Conservation (phyloP, 768 basidiomycete species). For the Termitomyces sp. region DNA sequence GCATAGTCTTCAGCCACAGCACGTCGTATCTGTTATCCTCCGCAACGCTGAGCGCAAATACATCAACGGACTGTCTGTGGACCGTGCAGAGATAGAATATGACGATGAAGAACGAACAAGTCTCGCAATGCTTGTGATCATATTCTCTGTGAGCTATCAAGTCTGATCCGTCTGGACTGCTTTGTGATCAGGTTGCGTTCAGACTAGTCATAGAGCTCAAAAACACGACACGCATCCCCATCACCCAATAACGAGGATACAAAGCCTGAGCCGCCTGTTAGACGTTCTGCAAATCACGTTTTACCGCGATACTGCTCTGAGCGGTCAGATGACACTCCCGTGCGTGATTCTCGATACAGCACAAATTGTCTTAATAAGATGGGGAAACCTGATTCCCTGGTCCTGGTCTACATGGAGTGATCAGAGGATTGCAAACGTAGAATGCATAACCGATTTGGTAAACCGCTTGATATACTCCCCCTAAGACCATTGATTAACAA, state of each 20-base stretch:
- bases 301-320: neutral
- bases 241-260: conserved; percentile 37
- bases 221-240: neutral
- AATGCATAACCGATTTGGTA: conserved; percentile 48
- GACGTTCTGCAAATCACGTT: conserved; percentile 32
- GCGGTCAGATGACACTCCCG: conserved; percentile 8
- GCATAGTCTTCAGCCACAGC: conserved; percentile 10
- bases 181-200: neutral
- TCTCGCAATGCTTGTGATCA: conserved; percentile 36
- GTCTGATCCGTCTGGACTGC: neutral
- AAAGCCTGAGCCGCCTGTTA: conserved; percentile 40
- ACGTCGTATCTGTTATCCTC: conserved; percentile 20
- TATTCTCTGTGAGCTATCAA: conserved; percentile 32
- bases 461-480: conserved; percentile 12
- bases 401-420: conserved; percentile 64
- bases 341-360: conserved; percentile 34
- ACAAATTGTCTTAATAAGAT: conserved; percentile 50
- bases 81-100: conserved; percentile 3
- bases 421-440: conserved; percentile 42
- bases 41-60: conserved; percentile 6
- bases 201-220: conserved; percentile 21
- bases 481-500: neutral
- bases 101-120: conserved; percentile 26
- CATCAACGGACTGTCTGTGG: conserved; percentile 9
- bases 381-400: conserved; percentile 58